Evolutionary conservation across 2,329 filamentous ascomycete genomes (phyloP).

Genomic region (Truncatella angustata): DNA sequence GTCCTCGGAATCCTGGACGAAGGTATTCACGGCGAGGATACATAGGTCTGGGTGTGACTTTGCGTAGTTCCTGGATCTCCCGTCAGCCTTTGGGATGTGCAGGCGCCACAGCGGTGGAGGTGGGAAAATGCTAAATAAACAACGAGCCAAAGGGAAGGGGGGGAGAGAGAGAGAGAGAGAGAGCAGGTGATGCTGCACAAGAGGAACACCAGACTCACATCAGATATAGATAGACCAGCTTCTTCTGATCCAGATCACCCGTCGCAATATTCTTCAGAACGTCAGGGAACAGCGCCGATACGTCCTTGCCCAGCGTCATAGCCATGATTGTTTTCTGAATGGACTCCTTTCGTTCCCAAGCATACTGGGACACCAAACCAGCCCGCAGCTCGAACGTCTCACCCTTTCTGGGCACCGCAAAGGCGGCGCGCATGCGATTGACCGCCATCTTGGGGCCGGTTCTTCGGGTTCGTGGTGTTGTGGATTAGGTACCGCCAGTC

Average conservation of each 20-base stretch:
- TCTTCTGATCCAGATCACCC: slow-evolving; percentile 93
- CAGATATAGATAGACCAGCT: slow-evolving; percentile 96
- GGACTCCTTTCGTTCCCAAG: slow-evolving; percentile 96
- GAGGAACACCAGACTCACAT: slow-evolving; percentile 68
- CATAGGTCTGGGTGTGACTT: slow-evolving; percentile 98
- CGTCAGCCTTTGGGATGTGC: slow-evolving; percentile 18
- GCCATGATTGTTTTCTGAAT: slow-evolving; percentile 99
- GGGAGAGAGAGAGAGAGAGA: not conserved
- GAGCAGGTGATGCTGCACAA: not conserved
- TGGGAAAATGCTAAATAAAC: not conserved
- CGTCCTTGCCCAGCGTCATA: slow-evolving; percentile 98
- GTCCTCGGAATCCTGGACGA: slow-evolving; percentile 98
- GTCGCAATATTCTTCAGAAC: slow-evolving; percentile 99
- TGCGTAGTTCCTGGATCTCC: slow-evolving; percentile 80
- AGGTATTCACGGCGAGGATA: slow-evolving; percentile 98
- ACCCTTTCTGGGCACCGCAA: slow-evolving; percentile 89
- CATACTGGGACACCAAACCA: slow-evolving; percentile 96
- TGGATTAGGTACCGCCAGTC: slow-evolving; percentile 6
- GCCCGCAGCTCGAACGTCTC: slow-evolving; percentile 97
- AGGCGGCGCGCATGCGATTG: slow-evolving; percentile 92
- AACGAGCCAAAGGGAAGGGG: not conserved
- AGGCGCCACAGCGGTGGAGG: not conserved
- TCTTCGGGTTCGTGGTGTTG: slow-evolving; percentile 25
- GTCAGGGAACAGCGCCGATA: slow-evolving; percentile 94
- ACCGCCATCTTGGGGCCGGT: slow-evolving; percentile 70